Evolutionary conservation across 1,284 basidiomycete genomes (phyloP), one percentile per base, ranked within the genome.

Genomic region (Melampsora americana): DNA sequence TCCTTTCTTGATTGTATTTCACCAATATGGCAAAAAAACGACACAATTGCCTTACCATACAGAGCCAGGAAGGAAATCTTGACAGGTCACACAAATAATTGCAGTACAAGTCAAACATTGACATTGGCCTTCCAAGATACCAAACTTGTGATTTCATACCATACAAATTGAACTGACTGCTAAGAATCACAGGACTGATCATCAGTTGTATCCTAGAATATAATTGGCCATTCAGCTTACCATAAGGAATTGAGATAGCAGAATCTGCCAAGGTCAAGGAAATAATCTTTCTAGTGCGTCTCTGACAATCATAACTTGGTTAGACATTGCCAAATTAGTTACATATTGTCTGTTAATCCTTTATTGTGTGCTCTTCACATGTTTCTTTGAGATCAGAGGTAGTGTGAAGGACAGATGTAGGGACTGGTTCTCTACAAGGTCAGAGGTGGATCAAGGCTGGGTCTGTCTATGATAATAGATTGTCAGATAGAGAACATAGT

Each of bases 241-340:
- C 56, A 67, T 75, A 78, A 5, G 81, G 79, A 20, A 81, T 77
- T 23, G 50, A 65, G 30, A 81, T 78, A 5, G 80, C 80, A 48
- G 81, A 78, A 11, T 80, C 81, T 20, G 78, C 79, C 60, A 83
- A 67, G 9, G 79, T 77, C 82, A 82, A 35, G 77, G 71, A 62
- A 80, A 82, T 32, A 83, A 72, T 18, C 79, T 71, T 7, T 81
- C 82, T 5, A 67, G 30, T 23, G 78, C 79, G 71, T 82, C 80
- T 44, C 81, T 81, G 5, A 79, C 79, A 64, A 81, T 75, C 26
- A 82, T 46, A 14, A 56, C 66, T 35, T 56, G 53, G 14, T 61
- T 39, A 46, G 64, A 66, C 67, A 72, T 66, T n/a, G 35, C 42
- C 30, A 77, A 28, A 9, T 30, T 66, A 26, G 48, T 39, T 32